phyloP scores from a whole-genome alignment of 345 rosid species.

The Salix exigua region DNA sequence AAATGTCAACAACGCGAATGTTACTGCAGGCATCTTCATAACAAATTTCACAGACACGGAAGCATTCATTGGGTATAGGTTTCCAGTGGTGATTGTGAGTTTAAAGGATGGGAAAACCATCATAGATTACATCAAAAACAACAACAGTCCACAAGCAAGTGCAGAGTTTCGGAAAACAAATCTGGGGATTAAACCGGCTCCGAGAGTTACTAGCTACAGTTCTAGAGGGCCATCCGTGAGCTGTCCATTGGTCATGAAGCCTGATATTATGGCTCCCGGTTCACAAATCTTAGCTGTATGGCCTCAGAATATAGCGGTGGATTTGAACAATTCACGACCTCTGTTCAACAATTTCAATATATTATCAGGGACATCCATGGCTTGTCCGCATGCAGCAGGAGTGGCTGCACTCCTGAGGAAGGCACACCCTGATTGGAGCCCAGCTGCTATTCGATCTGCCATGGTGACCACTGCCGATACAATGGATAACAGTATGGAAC shows the following conservation, averaged over 20 bases:
- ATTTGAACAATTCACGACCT: constrained; percentile 12
- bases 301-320: constrained; percentile 30
- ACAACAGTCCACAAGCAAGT: constrained; percentile 29
- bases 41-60: constrained; percentile 25
- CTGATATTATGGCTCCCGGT: constrained; percentile 56
- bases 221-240: constrained; percentile 59
- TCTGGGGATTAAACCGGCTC: constrained; percentile 34
- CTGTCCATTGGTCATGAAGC: constrained; percentile 47
- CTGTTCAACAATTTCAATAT: too few species aligned
- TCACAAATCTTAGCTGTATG: constrained; percentile 45
- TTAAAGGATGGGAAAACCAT: constrained; percentile 27
- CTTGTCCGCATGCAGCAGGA: constrained; percentile 56
- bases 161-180: constrained; percentile 35
- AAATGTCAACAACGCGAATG: constrained; percentile 18
- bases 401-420: constrained; percentile 36
- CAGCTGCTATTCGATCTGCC: constrained; percentile 59
- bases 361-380: constrained; percentile 55
- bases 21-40: constrained; percentile 42
- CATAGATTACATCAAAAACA: constrained; percentile 35
- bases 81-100: constrained; percentile 34
- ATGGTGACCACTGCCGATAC: constrained; percentile 50
- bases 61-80: constrained; percentile 9
- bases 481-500: constrained; percentile 22
- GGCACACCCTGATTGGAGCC: constrained; percentile 35
- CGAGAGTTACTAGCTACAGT: constrained; percentile 41